Evolutionary conservation across 2,329 filamentous ascomycete species (phyloP).

Genomic region (Reticulascus tulasneorum): DNA sequence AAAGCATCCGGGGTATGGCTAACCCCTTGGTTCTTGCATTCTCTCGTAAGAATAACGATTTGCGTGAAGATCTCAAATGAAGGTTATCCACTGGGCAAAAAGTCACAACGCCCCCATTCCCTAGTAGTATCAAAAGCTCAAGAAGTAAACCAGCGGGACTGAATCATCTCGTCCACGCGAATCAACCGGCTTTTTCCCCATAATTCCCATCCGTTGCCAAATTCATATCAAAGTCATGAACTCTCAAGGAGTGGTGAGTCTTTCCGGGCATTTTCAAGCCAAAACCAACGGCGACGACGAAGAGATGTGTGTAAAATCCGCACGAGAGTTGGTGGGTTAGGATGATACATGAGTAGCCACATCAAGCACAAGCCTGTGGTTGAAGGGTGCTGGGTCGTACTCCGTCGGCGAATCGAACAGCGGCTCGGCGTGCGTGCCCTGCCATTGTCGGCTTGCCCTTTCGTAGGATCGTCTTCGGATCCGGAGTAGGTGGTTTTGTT

Average conservation of each 20-base stretch:
- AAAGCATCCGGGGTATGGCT: neutral
- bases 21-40: conserved; percentile 10
- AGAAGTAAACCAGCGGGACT: conserved; percentile 8
- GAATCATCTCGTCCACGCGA: conserved; percentile 4
- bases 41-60: conserved; percentile 11
- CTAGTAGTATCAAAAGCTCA: conserved; percentile 6
- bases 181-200: conserved; percentile 12
- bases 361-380: conserved; percentile 34
- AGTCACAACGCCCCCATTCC: conserved; percentile 12
- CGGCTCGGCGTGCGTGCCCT: conserved; percentile 32
- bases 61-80: conserved; percentile 13
- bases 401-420: conserved; percentile 38
- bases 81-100: conserved; percentile 13
- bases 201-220: conserved; percentile 13
- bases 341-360: too few species aligned
- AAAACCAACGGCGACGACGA: conserved; percentile 12
- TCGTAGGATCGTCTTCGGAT: conserved; percentile 41
- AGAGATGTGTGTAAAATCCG: too few species aligned
- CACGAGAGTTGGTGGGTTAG: too few species aligned
- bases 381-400: conserved; percentile 25
- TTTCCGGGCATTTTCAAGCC: conserved; percentile 14
- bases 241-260: conserved; percentile 14
- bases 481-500: conserved; percentile 27
- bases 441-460: conserved; percentile 36
- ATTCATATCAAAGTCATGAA: conserved; percentile 15